Conservation (phyloP, 345 rosid genomes). For the Lepidium africanum region DNA sequence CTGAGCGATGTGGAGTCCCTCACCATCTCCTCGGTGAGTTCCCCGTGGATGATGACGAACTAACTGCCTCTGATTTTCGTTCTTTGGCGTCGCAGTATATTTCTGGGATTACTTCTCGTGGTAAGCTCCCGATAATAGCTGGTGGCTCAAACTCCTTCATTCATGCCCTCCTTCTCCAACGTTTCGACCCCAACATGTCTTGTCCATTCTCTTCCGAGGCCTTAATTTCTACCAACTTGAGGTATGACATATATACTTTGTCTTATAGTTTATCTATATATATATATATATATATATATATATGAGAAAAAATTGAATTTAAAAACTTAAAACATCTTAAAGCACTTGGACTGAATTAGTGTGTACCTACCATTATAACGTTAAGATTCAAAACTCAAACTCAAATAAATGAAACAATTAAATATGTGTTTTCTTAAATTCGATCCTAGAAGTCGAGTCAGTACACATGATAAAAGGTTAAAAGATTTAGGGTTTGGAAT, state of each 20-base stretch:
- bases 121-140: constrained; percentile 56
- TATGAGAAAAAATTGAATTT: not conserved
- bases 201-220: constrained; percentile 35
- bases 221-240: constrained; percentile 35
- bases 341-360: not conserved
- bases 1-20: constrained; percentile 51
- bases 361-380: not conserved
- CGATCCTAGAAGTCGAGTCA: too few relatives aligned
- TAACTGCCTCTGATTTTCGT: constrained; percentile 45
- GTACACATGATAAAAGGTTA: too few relatives aligned
- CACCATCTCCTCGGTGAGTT: constrained; percentile 68
- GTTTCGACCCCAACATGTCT: constrained; percentile 32
- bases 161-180: constrained; percentile 46
- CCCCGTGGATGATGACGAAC: constrained; percentile 34
- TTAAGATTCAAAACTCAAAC: not conserved
- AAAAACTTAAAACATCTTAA: not conserved
- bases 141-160: constrained; percentile 84
- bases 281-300: not conserved
- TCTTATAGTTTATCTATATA: not conserved
- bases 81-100: constrained; percentile 35
- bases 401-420: too few relatives aligned
- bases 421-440: too few relatives aligned
- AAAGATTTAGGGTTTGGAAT: too few relatives aligned
- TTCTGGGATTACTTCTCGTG: constrained; percentile 40
- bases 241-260: constrained; percentile 11